These are phyloP conservation scores for Acacia confusa DNA, from an alignment of 306 rosid species.

Conservation along the genomic window DNA sequence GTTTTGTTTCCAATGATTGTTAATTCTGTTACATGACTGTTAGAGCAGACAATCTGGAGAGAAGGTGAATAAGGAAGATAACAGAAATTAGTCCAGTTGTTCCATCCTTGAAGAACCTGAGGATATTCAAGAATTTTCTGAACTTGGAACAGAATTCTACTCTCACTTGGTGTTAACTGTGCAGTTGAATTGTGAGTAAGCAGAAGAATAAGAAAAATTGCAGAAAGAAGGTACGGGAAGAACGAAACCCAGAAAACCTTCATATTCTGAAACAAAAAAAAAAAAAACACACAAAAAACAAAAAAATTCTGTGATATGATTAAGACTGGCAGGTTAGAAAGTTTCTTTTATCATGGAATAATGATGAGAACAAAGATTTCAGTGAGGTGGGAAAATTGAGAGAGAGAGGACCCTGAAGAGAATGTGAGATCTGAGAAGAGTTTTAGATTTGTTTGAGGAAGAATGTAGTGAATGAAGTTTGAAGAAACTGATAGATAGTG, in stretches of 20 bases:
- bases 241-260: slow-evolving; percentile 43
- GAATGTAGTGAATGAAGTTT: slow-evolving; percentile 27
- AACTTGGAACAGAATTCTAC: slow-evolving; percentile 60
- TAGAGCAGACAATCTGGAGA: slow-evolving; percentile 65
- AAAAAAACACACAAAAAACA: too few species aligned
- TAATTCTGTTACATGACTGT: slow-evolving; percentile 57
- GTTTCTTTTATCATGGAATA: slow-evolving; percentile 13
- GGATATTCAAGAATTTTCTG: slow-evolving; percentile 84
- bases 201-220: slow-evolving; percentile 37
- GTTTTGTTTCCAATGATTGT: slow-evolving; percentile 65
- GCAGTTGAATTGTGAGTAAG: slow-evolving; percentile 48
- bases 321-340: neutral
- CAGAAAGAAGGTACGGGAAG: slow-evolving; percentile 41
- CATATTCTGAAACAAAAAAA: slow-evolving; percentile 39
- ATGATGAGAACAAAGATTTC: slow-evolving; percentile 24
- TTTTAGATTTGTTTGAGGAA: slow-evolving; percentile 33
- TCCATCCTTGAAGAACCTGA: slow-evolving; percentile 68
- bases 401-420: slow-evolving; percentile 22
- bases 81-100: slow-evolving; percentile 82
- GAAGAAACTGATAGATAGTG: neutral
- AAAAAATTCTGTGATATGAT: neutral
- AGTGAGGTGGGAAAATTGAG: slow-evolving; percentile 10
- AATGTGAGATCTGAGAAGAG: slow-evolving; percentile 50
- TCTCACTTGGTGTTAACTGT: slow-evolving; percentile 57
- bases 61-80: slow-evolving; percentile 68